These are phyloP conservation scores for Leucocoprinus sp. DNA, from an alignment of 768 basidiomycete species.

Conservation along the genomic window DNA sequence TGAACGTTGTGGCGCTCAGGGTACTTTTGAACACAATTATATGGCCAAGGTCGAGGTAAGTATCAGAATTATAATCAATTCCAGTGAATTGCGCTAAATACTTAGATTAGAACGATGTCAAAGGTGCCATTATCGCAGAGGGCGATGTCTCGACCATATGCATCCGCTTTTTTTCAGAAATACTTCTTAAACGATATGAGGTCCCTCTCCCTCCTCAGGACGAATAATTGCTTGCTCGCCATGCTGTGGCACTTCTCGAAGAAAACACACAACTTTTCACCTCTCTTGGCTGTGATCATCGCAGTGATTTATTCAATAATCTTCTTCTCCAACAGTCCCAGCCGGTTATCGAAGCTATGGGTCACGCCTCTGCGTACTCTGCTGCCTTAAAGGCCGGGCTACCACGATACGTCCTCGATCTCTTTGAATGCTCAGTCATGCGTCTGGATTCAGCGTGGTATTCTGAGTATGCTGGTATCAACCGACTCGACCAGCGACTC, in stretches of 20 bases:
- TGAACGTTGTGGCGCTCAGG: constrained; percentile 61
- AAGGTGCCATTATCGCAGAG: constrained; percentile 57
- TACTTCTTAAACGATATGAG: constrained; percentile 46
- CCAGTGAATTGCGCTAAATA: not conserved
- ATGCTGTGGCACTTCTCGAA: constrained; percentile 36
- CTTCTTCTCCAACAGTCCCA: constrained; percentile 51
- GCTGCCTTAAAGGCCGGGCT: constrained; percentile 37
- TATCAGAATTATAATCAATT: constrained; percentile 6
- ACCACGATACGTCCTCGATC: constrained; percentile 41
- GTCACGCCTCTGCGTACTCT: constrained; percentile 54
- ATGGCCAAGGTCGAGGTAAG: constrained; percentile 47
- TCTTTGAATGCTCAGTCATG: constrained; percentile 47
- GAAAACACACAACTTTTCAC: constrained; percentile 35
- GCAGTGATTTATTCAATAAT: constrained; percentile 42
- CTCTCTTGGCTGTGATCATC: constrained; percentile 34
- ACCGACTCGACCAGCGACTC: constrained; percentile 37
- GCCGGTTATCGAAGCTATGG: constrained; percentile 48
- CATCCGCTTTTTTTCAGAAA: constrained; percentile 52
- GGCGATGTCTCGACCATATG: constrained; percentile 43
- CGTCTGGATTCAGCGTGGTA: constrained; percentile 54
- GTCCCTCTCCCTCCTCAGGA: constrained; percentile 41
- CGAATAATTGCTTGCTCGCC: constrained; percentile 45
- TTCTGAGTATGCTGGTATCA: constrained; percentile 40
- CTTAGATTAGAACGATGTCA: constrained; percentile 30
- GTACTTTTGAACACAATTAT: constrained; percentile 56